Evolutionary conservation across 495 filamentous ascomycete genomes (phyloP), one percentile per base, ranked within the genome.

Genomic region (Terfezia boudieri): DNA sequence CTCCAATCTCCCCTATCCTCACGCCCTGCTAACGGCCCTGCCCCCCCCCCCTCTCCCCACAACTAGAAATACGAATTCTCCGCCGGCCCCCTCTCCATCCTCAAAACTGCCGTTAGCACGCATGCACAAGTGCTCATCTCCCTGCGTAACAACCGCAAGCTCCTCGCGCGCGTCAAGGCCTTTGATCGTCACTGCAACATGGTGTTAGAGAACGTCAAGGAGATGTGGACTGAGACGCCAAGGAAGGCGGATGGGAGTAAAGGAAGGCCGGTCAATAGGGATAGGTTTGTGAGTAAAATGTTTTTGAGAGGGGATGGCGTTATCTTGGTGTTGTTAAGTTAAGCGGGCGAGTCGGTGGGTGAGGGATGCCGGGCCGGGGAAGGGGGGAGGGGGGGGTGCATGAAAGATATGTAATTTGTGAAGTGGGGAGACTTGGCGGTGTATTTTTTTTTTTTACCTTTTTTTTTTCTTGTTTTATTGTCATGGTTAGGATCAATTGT

Each of bases 141-240:
- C 50, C 83, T 82, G 68, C 84, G 86, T 37, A 89, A 88, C 73
- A 85, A 90, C 73, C 77, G 86, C 61, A 87, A 87, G 69, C 70
- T 87, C 17, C 74, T 86, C 50, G 84, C 82, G 17, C 75, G 82
- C 12, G 81, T 88, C 54, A 86, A 86, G 70, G 83, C 83, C 10
- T 88, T 87, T 67, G 88, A 95, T 69, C 78, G 90, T 60, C 92
- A 96, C 71, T 88, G 85, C 73, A 93, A 93, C 71, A 92, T 93
- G 87, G 83, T 94, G n/a, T 71, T 93, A 37, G 87, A 94, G 76
- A 92, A 92, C 60, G 86, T 89, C 37, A 98, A 96, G 74, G 90
- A 98, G 73, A 96, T 98, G 87, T 98, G 90, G 90, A 94, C 86
- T 6, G 90, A 98, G 71, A 86, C 81, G 54, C 88, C 90, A 37